phyloP scores from a whole-genome alignment of 2,329 filamentous ascomycete genomes.

The Epichloe baconii region DNA sequence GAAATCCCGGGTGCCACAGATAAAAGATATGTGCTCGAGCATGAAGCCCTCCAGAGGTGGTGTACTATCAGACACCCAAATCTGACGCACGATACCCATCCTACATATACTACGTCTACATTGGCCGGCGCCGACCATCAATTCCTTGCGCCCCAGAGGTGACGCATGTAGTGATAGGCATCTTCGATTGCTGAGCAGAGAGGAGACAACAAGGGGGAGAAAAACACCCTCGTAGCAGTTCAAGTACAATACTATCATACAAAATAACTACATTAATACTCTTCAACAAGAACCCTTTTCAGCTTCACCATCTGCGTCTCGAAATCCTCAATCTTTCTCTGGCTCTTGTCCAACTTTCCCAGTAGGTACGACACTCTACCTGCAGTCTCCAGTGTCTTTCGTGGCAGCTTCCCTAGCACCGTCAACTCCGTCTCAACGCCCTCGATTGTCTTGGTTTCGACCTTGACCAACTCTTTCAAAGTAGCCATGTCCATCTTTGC shows the following conservation, averaged over 20 bases:
- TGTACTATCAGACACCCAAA: no score
- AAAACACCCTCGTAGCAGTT: not conserved
- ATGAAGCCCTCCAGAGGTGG: no score
- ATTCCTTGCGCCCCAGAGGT: no score
- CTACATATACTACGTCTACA: no score
- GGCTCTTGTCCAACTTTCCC: slow-evolving; percentile 57
- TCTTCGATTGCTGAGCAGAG: no score
- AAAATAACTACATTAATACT: slow-evolving; percentile 23
- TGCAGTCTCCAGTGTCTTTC: slow-evolving; percentile 53
- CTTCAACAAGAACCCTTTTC: slow-evolving; percentile 48
- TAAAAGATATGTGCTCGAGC: no score
- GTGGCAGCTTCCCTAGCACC: slow-evolving; percentile 54
- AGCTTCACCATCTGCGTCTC: slow-evolving; percentile 58
- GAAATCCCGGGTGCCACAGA: no score
- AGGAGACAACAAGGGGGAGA: no score
- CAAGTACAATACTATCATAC: not conserved
- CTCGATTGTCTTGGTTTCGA: slow-evolving; percentile 61
- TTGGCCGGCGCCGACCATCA: no score
- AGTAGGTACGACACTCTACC: slow-evolving; percentile 61
- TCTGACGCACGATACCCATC: no score
- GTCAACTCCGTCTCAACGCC: slow-evolving; percentile 68
- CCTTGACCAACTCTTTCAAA: slow-evolving; percentile 53
- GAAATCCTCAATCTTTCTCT: slow-evolving; percentile 59
- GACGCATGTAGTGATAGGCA: no score
- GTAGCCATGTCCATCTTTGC: slow-evolving; percentile 62